phyloP scores from a whole-genome alignment of 2,329 filamentous ascomycete genomes.

The Hortaea werneckii region DNA sequence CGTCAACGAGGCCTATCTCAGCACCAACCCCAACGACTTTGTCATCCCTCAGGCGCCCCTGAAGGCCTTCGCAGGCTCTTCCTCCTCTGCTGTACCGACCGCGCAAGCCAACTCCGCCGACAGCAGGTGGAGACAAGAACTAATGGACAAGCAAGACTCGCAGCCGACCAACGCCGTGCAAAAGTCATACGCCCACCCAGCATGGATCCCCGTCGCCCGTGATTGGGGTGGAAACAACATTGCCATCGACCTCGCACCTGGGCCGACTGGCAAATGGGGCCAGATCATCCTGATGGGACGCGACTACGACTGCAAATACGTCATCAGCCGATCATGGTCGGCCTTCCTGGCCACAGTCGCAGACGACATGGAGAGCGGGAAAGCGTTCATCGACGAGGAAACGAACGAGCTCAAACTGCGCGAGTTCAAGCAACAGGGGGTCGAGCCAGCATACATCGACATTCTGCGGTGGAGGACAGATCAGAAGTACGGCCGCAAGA shows the following conservation, averaged over 20 bases:
- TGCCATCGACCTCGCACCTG: slow-evolving; percentile 83
- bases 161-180: slow-evolving; percentile 80
- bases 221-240: slow-evolving; percentile 99
- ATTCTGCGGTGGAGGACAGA: slow-evolving; percentile 92
- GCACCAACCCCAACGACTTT: slow-evolving; percentile 40
- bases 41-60: slow-evolving; percentile 54
- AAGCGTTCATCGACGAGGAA: slow-evolving; percentile 89
- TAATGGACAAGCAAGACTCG: slow-evolving; percentile 74
- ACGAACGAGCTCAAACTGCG: slow-evolving; percentile 81
- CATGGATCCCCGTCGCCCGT: slow-evolving; percentile 90
- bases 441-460: slow-evolving; percentile 88
- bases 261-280: slow-evolving; percentile 83
- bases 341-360: slow-evolving; percentile 77
- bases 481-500: slow-evolving; percentile 72
- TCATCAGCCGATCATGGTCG: slow-evolving; percentile 85
- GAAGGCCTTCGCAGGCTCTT: slow-evolving; percentile 58
- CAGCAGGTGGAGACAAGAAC: slow-evolving; percentile 67
- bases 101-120: slow-evolving; percentile 28
- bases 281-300: slow-evolving; percentile 94
- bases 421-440: slow-evolving; percentile 79
- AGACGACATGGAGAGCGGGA: slow-evolving; percentile 81
- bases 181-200: slow-evolving; percentile 84
- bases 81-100: slow-evolving; percentile 46
- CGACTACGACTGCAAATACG: slow-evolving; percentile 98
- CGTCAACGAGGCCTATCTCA: slow-evolving; percentile 82